Base-by-base conservation (phyloP, 495 filamentous ascomycete genomes). In the Talaromyces ruber region DNA sequence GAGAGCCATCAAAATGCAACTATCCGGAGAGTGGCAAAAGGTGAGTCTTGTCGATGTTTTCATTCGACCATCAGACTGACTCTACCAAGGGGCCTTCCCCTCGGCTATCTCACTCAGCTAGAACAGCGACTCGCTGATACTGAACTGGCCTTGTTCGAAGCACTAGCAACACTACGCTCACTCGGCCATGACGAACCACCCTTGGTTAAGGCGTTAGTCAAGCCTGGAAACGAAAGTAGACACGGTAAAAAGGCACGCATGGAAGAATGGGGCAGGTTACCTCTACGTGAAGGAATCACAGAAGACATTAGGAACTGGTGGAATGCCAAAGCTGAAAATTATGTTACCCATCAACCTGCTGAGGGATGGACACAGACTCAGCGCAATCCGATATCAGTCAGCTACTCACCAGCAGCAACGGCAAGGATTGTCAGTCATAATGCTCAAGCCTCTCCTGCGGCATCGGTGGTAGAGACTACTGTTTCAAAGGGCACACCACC, bases 21-120 rank as follows among this genome's bases (percentile, higher is more conserved):
- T 72, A 72, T 50, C 70, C 67, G 1, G 70, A 71, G 57, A 71
- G 64, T 62, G 70, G 69, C 37, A 72, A 71, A 45, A 66, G 70
- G 70, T 66, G 50, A 54, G 47, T 25, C 51, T 28, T 22, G 39
- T 45, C 16, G 5, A 14, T 5, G 34, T n/a, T 2, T 26, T 7
- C 21, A 4, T 50, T n/a, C 18, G 11, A 28, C 1, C 29, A 65
- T 16, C 12, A 18, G 34, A 54, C 24, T 54, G 16, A 54, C 51
- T 54, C 11, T 26, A 24, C 22, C 3, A 25, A 72, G 70, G 51
- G 70, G 70, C 6, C 25, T 72, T 8, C 70, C 70, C 2, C 59
- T 70, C 5, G 70, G 69, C 21, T 71, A 72, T 52, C 58, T 72
- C 9, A 71, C 66, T 18, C 70, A 68, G 62, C 62, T 72, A n/a